Percentiles rank a stretch among this genome's conserved stretches.
phyloP scores from a whole-genome alignment of 345 rosid genomes.

The Adansonia digitata region DNA sequence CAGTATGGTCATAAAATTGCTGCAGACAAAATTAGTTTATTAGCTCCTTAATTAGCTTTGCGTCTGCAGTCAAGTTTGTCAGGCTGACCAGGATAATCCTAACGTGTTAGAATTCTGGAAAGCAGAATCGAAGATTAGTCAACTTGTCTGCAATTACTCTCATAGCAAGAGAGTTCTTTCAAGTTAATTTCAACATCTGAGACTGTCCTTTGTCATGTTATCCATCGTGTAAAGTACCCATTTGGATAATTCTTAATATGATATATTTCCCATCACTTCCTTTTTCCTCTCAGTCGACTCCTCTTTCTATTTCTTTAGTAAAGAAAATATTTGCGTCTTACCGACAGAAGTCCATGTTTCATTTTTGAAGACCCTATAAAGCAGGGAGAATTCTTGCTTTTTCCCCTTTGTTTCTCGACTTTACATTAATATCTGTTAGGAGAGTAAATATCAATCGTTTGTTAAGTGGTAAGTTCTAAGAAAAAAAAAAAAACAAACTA shows the following conservation, averaged over 20 bases:
- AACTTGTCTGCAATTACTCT: too few relatives aligned
- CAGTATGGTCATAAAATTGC: too few relatives aligned
- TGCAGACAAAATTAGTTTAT: background rate
- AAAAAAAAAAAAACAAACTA: too few relatives aligned
- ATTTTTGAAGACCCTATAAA: background rate
- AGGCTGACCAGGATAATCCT: too few relatives aligned
- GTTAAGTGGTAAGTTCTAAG: too few relatives aligned
- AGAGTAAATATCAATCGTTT: background rate
- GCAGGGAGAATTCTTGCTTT: background rate
- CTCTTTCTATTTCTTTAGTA: background rate
- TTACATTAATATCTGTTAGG: background rate
- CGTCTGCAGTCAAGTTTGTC: background rate
- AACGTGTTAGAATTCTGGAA: too few relatives aligned
- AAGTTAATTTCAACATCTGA: background rate
- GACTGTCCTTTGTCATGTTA: conserved; percentile 15
- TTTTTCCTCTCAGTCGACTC: too few relatives aligned
- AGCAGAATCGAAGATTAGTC: too few relatives aligned
- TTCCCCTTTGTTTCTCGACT: too few relatives aligned
- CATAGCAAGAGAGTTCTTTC: background rate
- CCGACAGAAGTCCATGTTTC: background rate
- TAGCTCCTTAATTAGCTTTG: background rate
- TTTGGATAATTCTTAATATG: conserved; percentile 25
- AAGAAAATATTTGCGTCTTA: conserved; percentile 5
- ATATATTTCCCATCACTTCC: background rate
- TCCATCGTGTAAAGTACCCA: conserved; percentile 43